Evolutionary conservation across 768 basidiomycete genomes (phyloP).

Genomic region (Leccinum broughii): DNA sequence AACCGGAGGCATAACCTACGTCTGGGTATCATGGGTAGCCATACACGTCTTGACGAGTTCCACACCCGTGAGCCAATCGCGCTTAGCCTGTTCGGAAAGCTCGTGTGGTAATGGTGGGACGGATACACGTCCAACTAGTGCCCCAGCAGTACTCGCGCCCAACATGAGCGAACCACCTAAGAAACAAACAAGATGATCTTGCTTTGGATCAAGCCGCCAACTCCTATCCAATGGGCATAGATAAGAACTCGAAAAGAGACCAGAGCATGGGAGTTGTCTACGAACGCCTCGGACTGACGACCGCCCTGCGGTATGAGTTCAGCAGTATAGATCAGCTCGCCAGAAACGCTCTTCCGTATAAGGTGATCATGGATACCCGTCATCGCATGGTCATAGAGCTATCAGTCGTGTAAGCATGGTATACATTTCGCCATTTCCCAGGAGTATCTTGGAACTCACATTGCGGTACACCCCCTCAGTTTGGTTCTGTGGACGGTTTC

Average conservation of each 20-base stretch:
- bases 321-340: slow-evolving; percentile 72
- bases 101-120: slow-evolving; percentile 66
- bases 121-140: slow-evolving; percentile 52
- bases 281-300: slow-evolving; percentile 36
- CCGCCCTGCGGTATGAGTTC: slow-evolving; percentile 69
- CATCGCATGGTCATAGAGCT: slow-evolving; percentile 94
- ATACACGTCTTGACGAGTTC: slow-evolving; percentile 89
- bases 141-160: slow-evolving; percentile 73
- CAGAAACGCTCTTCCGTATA: slow-evolving; percentile 58
- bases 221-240: slow-evolving; percentile 39
- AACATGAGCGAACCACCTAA: slow-evolving; percentile 90
- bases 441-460: slow-evolving; percentile 39
- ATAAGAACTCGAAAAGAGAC: slow-evolving; percentile 10
- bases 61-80: slow-evolving; percentile 81
- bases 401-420: slow-evolving; percentile 8
- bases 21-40: slow-evolving; percentile 78
- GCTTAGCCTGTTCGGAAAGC: slow-evolving; percentile 57
- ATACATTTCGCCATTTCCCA: not conserved
- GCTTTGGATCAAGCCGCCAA: slow-evolving; percentile 82
- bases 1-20: slow-evolving; percentile 48
- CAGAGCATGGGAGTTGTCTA: slow-evolving; percentile 1
- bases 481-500: slow-evolving; percentile 47
- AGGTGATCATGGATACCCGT: slow-evolving; percentile 57
- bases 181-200: slow-evolving; percentile 97
- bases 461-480: slow-evolving; percentile 77